These are phyloP conservation scores for Berkeleyomyces rouxiae DNA, from an alignment of 2,329 filamentous ascomycete species.

Conservation along the genomic window DNA sequence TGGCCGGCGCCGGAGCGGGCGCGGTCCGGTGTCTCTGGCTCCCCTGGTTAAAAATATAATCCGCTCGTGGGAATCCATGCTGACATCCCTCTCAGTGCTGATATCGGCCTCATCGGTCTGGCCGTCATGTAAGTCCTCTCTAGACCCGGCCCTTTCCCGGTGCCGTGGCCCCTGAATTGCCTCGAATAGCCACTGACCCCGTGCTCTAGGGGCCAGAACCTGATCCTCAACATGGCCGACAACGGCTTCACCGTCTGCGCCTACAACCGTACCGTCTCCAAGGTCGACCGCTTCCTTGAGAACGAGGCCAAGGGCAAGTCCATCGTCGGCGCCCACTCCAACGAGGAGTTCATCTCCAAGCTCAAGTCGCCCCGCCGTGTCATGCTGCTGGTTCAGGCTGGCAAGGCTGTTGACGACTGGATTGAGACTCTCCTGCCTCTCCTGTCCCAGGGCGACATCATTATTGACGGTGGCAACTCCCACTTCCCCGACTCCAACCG, in stretches of 20 bases:
- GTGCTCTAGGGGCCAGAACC: conserved; percentile 51
- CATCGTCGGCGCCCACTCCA: conserved; percentile 81
- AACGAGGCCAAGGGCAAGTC: conserved; percentile 94
- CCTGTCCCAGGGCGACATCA: conserved; percentile 79
- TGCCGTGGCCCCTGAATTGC: no score
- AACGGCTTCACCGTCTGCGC: conserved; percentile 93
- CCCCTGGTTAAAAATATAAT: background rate
- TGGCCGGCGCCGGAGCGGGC: no score
- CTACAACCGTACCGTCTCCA: conserved; percentile 96
- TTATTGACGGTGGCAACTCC: conserved; percentile 98
- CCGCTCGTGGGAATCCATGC: conserved; percentile 23
- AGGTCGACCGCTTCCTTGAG: conserved; percentile 86
- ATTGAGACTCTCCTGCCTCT: conserved; percentile 84
- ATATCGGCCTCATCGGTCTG: conserved; percentile 85
- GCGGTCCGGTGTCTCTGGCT: no score
- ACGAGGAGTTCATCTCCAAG: conserved; percentile 89
- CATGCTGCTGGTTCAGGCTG: conserved; percentile 98
- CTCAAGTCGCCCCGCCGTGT: conserved; percentile 93
- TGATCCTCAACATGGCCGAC: conserved; percentile 80
- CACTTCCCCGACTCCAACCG: conserved; percentile 99
- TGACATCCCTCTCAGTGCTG: conserved; percentile 50
- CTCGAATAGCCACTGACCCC: conserved; percentile 12
- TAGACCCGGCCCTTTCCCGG: background rate
- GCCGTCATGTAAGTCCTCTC: conserved; percentile 57
- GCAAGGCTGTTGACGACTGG: conserved; percentile 95